These are phyloP conservation scores for Plenodomus tracheiphilus DNA, from an alignment of 2,329 filamentous ascomycete genomes.

Conservation along the genomic window DNA sequence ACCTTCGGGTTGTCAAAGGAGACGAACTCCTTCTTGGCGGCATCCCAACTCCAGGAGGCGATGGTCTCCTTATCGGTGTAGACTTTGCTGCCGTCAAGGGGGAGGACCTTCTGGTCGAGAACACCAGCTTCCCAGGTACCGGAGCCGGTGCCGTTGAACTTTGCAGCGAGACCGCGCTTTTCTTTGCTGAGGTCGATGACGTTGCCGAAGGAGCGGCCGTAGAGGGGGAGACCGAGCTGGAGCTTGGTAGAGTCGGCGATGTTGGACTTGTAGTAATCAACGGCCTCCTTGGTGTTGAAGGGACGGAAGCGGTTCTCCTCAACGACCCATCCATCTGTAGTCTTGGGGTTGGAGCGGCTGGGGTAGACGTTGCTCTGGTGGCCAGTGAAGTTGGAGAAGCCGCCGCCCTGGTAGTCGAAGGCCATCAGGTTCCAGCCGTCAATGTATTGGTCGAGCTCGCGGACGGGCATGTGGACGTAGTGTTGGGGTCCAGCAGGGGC, in stretches of 20 bases:
- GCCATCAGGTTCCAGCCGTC: constrained; percentile 66
- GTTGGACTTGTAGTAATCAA: constrained; percentile 28
- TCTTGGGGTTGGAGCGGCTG: constrained; percentile 15
- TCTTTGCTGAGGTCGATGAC: constrained; percentile 20
- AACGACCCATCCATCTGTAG: constrained; percentile 25
- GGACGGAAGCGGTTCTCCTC: constrained; percentile 2
- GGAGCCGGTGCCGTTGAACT: constrained; percentile 29
- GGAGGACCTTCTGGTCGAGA: constrained; percentile 35
- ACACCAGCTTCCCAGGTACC: constrained; percentile 31
- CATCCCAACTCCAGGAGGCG: constrained; percentile 28
- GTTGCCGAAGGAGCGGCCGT: constrained; percentile 35
- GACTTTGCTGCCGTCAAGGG: constrained; percentile 24
- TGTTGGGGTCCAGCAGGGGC: constrained; percentile 48
- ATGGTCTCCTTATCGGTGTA: constrained; percentile 22
- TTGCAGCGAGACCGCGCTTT: constrained; percentile 54
- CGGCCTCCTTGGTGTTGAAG: constrained; percentile 32
- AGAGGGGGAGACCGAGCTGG: constrained; percentile 33
- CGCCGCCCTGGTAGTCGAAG: constrained; percentile 64
- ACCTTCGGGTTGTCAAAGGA: constrained; percentile 33
- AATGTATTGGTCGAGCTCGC: constrained; percentile 48
- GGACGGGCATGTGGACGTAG: constrained; percentile 45
- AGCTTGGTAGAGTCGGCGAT: constrained; percentile 27
- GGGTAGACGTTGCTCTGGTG: constrained; percentile 34
- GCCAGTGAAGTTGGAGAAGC: constrained; percentile 73
- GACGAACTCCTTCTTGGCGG: constrained; percentile 21